These are phyloP conservation scores for Turritis glabra DNA, from an alignment of 345 rosid species.

Conservation along the genomic window DNA sequence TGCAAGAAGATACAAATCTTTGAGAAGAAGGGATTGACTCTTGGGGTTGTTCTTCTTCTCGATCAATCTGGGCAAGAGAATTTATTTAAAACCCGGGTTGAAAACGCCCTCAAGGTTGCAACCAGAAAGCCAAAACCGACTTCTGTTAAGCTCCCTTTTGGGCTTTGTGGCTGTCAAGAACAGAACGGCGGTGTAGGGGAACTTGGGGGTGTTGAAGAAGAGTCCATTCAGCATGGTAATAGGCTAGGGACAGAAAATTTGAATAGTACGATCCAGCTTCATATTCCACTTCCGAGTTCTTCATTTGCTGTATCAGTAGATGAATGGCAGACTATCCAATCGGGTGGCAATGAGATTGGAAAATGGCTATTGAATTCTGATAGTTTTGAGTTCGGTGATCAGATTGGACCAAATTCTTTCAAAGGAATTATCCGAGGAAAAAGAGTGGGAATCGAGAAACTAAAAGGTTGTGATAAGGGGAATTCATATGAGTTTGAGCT, in stretches of 20 bases:
- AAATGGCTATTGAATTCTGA: constrained; percentile 85
- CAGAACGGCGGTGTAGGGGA: constrained; percentile 63
- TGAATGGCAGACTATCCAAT: constrained; percentile 88
- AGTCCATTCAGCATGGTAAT: constrained; percentile 49
- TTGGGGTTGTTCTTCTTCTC: constrained; percentile 66
- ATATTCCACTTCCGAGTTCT: constrained; percentile 77
- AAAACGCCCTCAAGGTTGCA: constrained; percentile 72
- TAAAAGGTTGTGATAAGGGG: constrained; percentile 96
- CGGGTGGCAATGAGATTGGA: constrained; percentile 67
- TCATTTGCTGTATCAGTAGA: constrained; percentile 69
- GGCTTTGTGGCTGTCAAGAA: constrained; percentile 98
- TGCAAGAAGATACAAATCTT: constrained; percentile 90
- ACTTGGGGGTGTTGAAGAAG: constrained; percentile 73
- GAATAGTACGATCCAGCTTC: constrained; percentile 59
- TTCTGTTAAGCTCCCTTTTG: constrained; percentile 84
- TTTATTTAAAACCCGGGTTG: constrained; percentile 59
- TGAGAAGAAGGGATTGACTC: constrained; percentile 90
- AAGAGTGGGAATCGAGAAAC: constrained; percentile 82
- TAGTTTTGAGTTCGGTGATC: constrained; percentile 74
- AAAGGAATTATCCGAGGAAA: constrained; percentile 78
- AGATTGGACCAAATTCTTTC: constrained; percentile 62
- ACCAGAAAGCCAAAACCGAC: constrained; percentile 62
- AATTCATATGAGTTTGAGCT: constrained; percentile 81
- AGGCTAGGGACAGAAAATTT: constrained; percentile 52
- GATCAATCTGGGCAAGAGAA: constrained; percentile 69